phyloP scores from a whole-genome alignment of 2,329 filamentous ascomycete genomes.

The Colletotrichum falcatum region DNA sequence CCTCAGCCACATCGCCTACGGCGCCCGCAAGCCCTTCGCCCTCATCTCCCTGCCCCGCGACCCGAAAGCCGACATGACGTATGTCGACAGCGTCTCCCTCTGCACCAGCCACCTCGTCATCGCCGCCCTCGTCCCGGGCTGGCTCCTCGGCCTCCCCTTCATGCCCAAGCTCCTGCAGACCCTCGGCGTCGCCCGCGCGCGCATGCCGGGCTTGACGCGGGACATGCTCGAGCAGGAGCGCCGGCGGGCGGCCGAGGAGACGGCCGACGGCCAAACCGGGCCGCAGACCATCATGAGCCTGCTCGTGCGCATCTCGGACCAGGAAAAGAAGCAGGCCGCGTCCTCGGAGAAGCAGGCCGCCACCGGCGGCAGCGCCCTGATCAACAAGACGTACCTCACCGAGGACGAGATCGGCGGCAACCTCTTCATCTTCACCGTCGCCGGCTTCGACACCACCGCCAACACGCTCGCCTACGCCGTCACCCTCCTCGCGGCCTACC shows the following conservation, averaged over 20 bases:
- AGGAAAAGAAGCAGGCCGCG: constrained; percentile 42
- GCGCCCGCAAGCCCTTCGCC: constrained; percentile 47
- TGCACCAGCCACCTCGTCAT: constrained; percentile 47
- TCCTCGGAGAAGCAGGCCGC: background rate
- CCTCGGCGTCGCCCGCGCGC: constrained; percentile 46
- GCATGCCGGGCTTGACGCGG: constrained; percentile 46
- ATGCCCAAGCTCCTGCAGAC: constrained; percentile 46
- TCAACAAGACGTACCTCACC: constrained; percentile 35
- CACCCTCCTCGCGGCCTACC: constrained; percentile 59
- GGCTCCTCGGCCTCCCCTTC: constrained; percentile 44
- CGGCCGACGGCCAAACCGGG: constrained; percentile 25
- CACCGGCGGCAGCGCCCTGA: background rate
- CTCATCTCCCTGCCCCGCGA: constrained; percentile 42
- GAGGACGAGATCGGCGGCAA: constrained; percentile 49
- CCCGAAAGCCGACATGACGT: constrained; percentile 42
- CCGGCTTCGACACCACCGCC: constrained; percentile 63
- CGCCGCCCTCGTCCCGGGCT: constrained; percentile 46
- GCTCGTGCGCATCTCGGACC: constrained; percentile 47
- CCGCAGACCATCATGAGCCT: constrained; percentile 47
- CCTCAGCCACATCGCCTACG: constrained; percentile 50
- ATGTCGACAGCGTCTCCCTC: constrained; percentile 50
- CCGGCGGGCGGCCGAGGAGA: constrained; percentile 43
- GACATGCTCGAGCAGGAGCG: constrained; percentile 10
- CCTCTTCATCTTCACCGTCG: constrained; percentile 44
- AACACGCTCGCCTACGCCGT: constrained; percentile 63